These are phyloP conservation scores for Sindora glabra DNA, from an alignment of 306 rosid genomes.

Conservation along the genomic window DNA sequence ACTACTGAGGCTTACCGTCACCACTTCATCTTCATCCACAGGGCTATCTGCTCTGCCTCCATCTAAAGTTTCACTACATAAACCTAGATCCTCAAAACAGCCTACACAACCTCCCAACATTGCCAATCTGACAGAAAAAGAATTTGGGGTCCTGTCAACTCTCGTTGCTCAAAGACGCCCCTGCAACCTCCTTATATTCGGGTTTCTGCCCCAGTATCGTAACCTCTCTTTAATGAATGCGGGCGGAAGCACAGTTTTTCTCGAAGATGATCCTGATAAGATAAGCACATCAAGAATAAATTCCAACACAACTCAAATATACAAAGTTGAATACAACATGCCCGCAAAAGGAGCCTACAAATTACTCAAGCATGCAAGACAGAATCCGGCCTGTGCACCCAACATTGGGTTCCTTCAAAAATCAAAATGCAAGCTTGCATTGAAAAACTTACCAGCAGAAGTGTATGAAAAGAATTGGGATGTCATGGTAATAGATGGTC, in stretches of 20 bases:
- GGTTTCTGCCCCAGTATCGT: conserved; percentile 57
- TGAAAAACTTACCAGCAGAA: conserved; percentile 57
- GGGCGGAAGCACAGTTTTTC: conserved; percentile 69
- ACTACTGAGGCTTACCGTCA: conserved; percentile 49
- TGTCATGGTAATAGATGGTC: conserved; percentile 79
- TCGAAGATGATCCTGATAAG: conserved; percentile 47
- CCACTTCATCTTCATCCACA: conserved; percentile 35
- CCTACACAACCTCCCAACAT: conserved; percentile 22
- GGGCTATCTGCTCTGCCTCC: conserved; percentile 25
- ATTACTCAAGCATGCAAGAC: conserved; percentile 66
- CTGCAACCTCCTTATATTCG: conserved; percentile 86
- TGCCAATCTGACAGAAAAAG: conserved; percentile 41
- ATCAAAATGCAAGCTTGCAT: conserved; percentile 72
- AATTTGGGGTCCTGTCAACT: conserved; percentile 46
- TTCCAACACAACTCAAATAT: conserved; percentile 42
- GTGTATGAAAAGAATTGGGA: conserved; percentile 71
- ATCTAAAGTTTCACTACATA: conserved; percentile 4
- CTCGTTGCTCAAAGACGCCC: conserved; percentile 60
- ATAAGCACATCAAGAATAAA: conserved; percentile 22
- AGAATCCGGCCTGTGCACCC: conserved; percentile 42
- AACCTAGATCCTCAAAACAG: conserved; percentile 18
- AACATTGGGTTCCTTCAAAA: conserved; percentile 31
- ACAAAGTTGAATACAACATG: conserved; percentile 43
- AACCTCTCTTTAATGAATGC: conserved; percentile 58
- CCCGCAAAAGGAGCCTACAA: conserved; percentile 65